Evolutionary conservation across 2,329 filamentous ascomycete genomes (phyloP).

Genomic region (Dactylellina drechsleri): DNA sequence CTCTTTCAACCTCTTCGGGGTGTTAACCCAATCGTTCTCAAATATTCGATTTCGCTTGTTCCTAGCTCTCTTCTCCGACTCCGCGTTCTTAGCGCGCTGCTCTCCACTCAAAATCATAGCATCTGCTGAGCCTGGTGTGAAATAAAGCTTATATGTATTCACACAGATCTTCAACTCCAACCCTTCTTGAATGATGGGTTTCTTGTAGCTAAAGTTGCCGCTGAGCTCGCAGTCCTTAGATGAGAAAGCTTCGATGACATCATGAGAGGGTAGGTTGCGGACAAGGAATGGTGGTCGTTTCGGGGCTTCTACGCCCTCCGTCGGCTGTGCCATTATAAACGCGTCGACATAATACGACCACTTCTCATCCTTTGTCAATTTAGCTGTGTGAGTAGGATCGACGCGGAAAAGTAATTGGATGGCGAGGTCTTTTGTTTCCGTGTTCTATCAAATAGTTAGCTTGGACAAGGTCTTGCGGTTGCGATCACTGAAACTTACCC

Average conservation of each 20-base stretch:
- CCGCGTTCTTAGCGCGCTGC: slow-evolving; percentile 59
- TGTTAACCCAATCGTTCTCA: slow-evolving; percentile 67
- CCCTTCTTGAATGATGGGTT: slow-evolving; percentile 67
- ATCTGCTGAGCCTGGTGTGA: slow-evolving; percentile 77
- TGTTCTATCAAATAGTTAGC: slow-evolving; percentile 66
- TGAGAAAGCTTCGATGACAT: slow-evolving; percentile 71
- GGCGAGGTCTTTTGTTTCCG: slow-evolving; percentile 73
- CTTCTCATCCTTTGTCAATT: slow-evolving; percentile 84
- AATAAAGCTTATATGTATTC: slow-evolving; percentile 82
- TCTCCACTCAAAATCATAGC: slow-evolving; percentile 65
- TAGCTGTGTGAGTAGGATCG: slow-evolving; percentile 82
- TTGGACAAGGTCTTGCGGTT: neutral
- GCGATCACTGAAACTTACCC: slow-evolving; percentile 64
- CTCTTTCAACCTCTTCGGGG: slow-evolving; percentile 66
- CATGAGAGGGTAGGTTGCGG: slow-evolving; percentile 73
- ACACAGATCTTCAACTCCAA: slow-evolving; percentile 78
- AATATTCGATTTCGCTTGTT: slow-evolving; percentile 65
- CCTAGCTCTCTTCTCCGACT: slow-evolving; percentile 59
- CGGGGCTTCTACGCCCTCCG: slow-evolving; percentile 76
- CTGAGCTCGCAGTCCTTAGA: slow-evolving; percentile 65
- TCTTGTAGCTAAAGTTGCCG: slow-evolving; percentile 63
- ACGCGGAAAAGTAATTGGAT: slow-evolving; percentile 77
- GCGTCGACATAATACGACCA: slow-evolving; percentile 98
- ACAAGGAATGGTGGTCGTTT: slow-evolving; percentile 75
- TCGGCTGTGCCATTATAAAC: slow-evolving; percentile 87